phyloP scores from a whole-genome alignment of 2,329 filamentous ascomycete species.

The Aspergillus neoniger region DNA sequence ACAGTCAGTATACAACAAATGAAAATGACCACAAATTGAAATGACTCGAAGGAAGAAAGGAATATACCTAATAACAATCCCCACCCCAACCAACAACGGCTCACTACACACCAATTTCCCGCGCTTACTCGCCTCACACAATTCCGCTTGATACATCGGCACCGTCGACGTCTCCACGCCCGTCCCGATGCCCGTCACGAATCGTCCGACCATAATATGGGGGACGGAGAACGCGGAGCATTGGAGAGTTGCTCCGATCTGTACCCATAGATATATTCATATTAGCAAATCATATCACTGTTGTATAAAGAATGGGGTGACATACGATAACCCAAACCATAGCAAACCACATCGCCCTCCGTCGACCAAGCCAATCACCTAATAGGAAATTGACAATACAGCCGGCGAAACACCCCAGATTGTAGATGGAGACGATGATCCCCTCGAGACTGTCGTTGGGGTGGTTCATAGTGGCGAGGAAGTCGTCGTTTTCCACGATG shows the following conservation, averaged over 20 bases:
- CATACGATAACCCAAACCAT: constrained; percentile 38
- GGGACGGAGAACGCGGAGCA: constrained; percentile 33
- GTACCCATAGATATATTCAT: background rate
- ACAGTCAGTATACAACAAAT: background rate
- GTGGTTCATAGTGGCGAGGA: constrained; percentile 43
- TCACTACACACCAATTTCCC: constrained; percentile 47
- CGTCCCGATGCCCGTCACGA: constrained; percentile 54
- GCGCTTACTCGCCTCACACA: constrained; percentile 45
- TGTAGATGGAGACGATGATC: constrained; percentile 49
- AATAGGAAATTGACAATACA: constrained; percentile 37
- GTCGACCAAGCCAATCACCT: constrained; percentile 33
- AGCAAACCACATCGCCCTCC: constrained; percentile 37
- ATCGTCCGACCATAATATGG: constrained; percentile 47
- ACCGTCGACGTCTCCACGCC: constrained; percentile 47
- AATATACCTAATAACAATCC: constrained; percentile 36
- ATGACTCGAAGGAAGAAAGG: background rate
- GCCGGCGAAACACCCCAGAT: constrained; percentile 45
- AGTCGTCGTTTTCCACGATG: constrained; percentile 51
- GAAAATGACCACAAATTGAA: background rate
- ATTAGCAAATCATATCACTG: background rate
- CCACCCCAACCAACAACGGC: constrained; percentile 40
- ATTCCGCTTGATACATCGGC: constrained; percentile 48
- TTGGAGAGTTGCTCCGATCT: constrained; percentile 40
- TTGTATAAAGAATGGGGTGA: no score
- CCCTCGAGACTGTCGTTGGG: constrained; percentile 42